Evolutionary conservation across 1,284 basidiomycete genomes (phyloP), one percentile per base, ranked within the genome.

Genomic region (Cryptococcus sp.): DNA sequence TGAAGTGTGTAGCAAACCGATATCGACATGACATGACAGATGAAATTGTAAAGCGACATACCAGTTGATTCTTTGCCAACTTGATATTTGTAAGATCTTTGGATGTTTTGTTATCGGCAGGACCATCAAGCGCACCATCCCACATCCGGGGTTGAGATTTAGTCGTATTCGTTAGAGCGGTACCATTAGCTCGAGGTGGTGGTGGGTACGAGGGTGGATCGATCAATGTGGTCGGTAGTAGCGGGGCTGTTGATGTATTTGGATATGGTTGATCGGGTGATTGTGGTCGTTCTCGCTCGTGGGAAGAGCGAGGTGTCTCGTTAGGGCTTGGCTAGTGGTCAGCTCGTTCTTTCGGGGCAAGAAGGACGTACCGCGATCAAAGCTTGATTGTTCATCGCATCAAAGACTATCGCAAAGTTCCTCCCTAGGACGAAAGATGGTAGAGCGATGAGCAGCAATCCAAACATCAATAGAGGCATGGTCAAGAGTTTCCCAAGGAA

Each of bases 381-480:
- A 16, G 56, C 56, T 44, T 67, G 66, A 24, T 52, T 57, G 16
- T 63, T 63, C 71, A 91, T 88, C 19, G 81, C 80, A 55, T 91
- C 88, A 85, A 88, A 91, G 1, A 91, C 86, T 9, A 85, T 78
- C 53, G 87, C 88, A 70, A 93, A 93, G 68, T 93, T 89, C 44
- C 88, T 77, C 0, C 90, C 90, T 7, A 92, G 82, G 0, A 93
- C 89, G 62, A 93, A 92, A 59, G 84, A 87, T 4, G 89, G 89
- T 1, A 92, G 78, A 0, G 90, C 90, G 64, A 92, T 91, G 40
- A 92, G 79, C 1, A 93, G 78, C 7, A 92, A 78, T 1, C 90
- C 90, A 64, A 89, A 91, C 21, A 88, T 80, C 43, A 93, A 82
- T 19, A 93, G 79, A 0, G 90, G 90, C 0, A 92, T 78, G 0